These are phyloP conservation scores for Lunasporangiospora selenospora DNA, from an alignment of 192 early-diverging fungal genomes.

Conservation along the genomic window DNA sequence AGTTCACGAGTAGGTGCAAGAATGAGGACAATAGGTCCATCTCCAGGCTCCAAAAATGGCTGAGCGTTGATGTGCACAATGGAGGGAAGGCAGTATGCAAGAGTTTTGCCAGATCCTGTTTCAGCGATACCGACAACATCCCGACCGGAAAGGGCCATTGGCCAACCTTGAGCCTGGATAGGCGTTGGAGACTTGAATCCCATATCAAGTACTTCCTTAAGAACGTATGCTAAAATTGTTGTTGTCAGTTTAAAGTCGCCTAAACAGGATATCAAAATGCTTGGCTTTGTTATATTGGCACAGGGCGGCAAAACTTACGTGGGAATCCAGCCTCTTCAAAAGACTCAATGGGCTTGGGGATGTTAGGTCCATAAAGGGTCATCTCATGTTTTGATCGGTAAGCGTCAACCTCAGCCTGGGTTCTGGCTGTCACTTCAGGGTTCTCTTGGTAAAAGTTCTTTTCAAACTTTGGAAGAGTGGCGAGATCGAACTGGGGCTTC, in stretches of 20 bases:
- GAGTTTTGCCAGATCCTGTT: conserved; percentile 94
- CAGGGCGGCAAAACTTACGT: conserved; percentile 26
- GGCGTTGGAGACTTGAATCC: conserved; percentile 91
- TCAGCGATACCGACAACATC: conserved; percentile 93
- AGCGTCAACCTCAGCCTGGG: conserved; percentile 74
- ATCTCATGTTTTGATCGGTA: conserved; percentile 84
- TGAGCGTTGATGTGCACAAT: conserved; percentile 99
- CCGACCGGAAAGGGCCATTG: conserved; percentile 95
- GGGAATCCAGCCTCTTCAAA: conserved; percentile 96
- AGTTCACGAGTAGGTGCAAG: conserved; percentile 97
- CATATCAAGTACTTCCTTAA: conserved; percentile 82
- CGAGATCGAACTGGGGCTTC: conserved; percentile 72
- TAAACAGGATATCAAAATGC: background rate
- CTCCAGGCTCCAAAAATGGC: conserved; percentile 87
- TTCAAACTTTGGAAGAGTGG: conserved; percentile 80
- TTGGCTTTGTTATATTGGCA: background rate
- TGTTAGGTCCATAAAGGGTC: conserved; percentile 79
- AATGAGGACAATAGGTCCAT: conserved; percentile 96
- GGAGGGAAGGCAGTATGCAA: conserved; percentile 93
- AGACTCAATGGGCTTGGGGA: conserved; percentile 88
- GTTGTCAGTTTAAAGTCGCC: background rate
- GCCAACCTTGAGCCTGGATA: conserved; percentile 98
- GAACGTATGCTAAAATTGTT: conserved; percentile 70
- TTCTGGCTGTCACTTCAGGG: conserved; percentile 68
- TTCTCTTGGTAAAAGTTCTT: conserved; percentile 98